These are phyloP conservation scores for Digitaria exilis DNA, from an alignment of 202 grass and related monocot genomes.

Conservation along the genomic window DNA sequence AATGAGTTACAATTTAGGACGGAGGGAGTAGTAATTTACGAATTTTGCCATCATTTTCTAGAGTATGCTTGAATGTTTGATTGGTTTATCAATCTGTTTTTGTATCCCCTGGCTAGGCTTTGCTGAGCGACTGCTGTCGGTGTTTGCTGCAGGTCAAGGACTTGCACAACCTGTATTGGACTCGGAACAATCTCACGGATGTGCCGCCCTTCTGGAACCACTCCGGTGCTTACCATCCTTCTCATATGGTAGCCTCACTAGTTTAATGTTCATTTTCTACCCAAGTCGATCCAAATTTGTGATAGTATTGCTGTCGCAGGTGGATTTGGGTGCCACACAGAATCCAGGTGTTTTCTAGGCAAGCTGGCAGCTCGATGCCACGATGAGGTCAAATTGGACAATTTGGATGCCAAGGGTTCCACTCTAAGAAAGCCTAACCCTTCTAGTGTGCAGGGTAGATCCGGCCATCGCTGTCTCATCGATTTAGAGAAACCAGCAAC, in stretches of 20 bases:
- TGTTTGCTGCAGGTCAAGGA: slow-evolving; percentile 60
- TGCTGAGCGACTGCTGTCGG: not conserved
- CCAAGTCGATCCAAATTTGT: not conserved
- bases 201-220: slow-evolving; percentile 54
- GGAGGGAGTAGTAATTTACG: no score
- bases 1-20: no score
- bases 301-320: slow-evolving; percentile 11
- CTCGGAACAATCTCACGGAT: slow-evolving; percentile 55
- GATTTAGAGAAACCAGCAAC: slow-evolving; percentile 55
- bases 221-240: slow-evolving; percentile 35
- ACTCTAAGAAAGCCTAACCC: slow-evolving; percentile 13
- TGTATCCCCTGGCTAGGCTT: not conserved
- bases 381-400: not conserved
- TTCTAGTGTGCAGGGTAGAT: not conserved
- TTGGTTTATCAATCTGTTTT: not conserved
- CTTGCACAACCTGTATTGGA: slow-evolving; percentile 66
- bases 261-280: not conserved
- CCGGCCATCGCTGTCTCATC: slow-evolving; percentile 18
- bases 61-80: not conserved
- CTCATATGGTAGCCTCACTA: slow-evolving; percentile 28
- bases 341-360: not conserved
- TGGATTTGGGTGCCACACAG: slow-evolving; percentile 13
- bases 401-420: slow-evolving; percentile 12
- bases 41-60: not conserved
- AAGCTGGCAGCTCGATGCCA: not conserved